Percentiles rank a stretch among this genome's conserved stretches.
Conservation (phyloP, 2,329 filamentous ascomycete genomes). For the Aspergillus flavus region DNA sequence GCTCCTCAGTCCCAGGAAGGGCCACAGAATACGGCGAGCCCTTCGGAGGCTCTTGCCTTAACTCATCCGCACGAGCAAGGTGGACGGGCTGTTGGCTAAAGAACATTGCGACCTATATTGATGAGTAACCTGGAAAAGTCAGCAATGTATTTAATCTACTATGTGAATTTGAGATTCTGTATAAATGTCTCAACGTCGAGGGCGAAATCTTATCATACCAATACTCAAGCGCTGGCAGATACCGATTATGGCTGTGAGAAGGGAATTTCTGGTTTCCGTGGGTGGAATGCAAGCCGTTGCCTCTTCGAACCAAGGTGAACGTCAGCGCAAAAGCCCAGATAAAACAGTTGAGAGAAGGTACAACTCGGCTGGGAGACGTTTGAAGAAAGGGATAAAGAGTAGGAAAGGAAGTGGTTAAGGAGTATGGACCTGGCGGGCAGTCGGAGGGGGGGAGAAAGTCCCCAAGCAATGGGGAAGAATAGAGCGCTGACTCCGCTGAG, state of each 20-base stretch:
- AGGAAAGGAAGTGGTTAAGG: not conserved
- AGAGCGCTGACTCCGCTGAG: not conserved
- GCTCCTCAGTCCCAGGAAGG: slow-evolving; percentile 71
- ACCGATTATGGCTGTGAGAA: not conserved
- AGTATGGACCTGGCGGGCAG: not conserved
- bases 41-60: slow-evolving; percentile 66
- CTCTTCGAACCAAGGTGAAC: not conserved
- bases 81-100: slow-evolving; percentile 39
- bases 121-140: not conserved
- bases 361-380: not conserved
- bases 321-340: not conserved
- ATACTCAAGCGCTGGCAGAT: not conserved
- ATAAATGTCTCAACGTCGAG: not conserved
- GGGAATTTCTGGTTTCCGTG: not conserved
- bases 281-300: not conserved
- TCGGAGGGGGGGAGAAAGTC: not conserved
- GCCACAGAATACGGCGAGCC: slow-evolving; percentile 78
- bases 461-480: not conserved
- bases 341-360: not conserved
- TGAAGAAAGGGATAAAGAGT: not conserved
- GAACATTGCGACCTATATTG: slow-evolving; percentile 33
- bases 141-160: not conserved
- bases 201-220: not conserved
- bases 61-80: slow-evolving; percentile 48
- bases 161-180: not conserved